Conservation (phyloP, 2,329 filamentous ascomycete species). For the Ambrosiella cleistominuta region DNA sequence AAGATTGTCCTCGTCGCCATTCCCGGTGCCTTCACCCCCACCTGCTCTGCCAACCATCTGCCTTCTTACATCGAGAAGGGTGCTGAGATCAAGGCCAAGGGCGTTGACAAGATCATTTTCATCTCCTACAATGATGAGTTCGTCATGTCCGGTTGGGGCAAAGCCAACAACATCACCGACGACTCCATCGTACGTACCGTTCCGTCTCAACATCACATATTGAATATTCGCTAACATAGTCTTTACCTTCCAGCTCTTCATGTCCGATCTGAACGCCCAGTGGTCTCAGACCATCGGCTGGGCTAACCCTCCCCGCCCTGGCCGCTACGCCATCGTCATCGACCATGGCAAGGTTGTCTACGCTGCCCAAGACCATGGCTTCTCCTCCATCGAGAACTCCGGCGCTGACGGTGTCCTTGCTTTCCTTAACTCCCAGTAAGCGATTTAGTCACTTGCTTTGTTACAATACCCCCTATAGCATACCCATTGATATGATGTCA, state of each 20-base stretch:
- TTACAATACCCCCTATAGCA: not conserved
- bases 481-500: slow-evolving; percentile 5
- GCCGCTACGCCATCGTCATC: slow-evolving; percentile 62
- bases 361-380: slow-evolving; percentile 51
- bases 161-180: slow-evolving; percentile 63
- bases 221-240: slow-evolving; percentile 4
- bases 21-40: slow-evolving; percentile 66
- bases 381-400: slow-evolving; percentile 28
- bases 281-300: slow-evolving; percentile 70
- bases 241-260: slow-evolving; percentile 41
- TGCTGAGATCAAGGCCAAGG: slow-evolving; percentile 56
- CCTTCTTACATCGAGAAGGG: slow-evolving; percentile 62
- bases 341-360: slow-evolving; percentile 74
- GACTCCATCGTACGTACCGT: slow-evolving; percentile 37
- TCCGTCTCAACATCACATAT: not conserved
- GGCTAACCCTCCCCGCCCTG: slow-evolving; percentile 56
- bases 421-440: slow-evolving; percentile 29
- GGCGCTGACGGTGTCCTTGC: slow-evolving; percentile 36
- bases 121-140: slow-evolving; percentile 73
- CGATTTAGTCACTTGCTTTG: not conserved
- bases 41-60: slow-evolving; percentile 66
- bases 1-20: slow-evolving; percentile 39
- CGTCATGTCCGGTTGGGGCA: slow-evolving; percentile 81
- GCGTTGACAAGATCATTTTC: slow-evolving; percentile 65
- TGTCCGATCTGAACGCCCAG: slow-evolving; percentile 48